Evolutionary conservation across 2,329 filamentous ascomycete genomes (phyloP), one percentile per base, ranked within the genome.

Genomic region (Colletotrichum cereale): DNA sequence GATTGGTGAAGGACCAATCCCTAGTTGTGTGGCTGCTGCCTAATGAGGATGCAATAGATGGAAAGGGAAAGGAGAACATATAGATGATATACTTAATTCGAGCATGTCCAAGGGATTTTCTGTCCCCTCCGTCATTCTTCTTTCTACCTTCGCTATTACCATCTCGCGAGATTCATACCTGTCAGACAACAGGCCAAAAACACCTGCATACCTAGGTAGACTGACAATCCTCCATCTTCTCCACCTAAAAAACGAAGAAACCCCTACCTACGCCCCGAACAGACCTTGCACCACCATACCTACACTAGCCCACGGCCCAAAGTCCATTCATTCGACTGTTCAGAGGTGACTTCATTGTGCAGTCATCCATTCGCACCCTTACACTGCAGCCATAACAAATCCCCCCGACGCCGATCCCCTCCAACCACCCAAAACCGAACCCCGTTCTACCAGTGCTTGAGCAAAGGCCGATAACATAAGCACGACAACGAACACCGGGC

Each of bases 181-280:
- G 29, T 26, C 58, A 29, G 44, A 34, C 40, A 48, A n/a, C 26
- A 42, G 24, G 34, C 36, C 58, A 66, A 47, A 26, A 4, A 34
- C 64, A 36, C 21, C 64, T 68, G 66, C 66, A 68, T 64, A 52
- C n/a, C n/a, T n/a, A n/a, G n/a, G 44, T 48, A 36, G 52, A 42
- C 50, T 12, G 29, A 11, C n/a, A n/a, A 36, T 36, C 21, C 52
- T 36, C 14, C 38, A 56, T 18, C 4, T 26, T 47, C n/a, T 52
- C 44, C 62, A 40, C 62, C 67, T 26, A 31, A 42, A 14, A 34
- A 29, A 66, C 5, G 31, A 40, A 40, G 24, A 47, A 11, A 12
- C 44, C 44, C 11, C 44, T 47, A 44, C 42, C 40, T 34, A 44
- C 38, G 42, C 24, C 18, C 29, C 42, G 40, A 36, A 50, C 26